Base-by-base conservation (phyloP, 345 rosid species). In the Camelina sativa region DNA sequence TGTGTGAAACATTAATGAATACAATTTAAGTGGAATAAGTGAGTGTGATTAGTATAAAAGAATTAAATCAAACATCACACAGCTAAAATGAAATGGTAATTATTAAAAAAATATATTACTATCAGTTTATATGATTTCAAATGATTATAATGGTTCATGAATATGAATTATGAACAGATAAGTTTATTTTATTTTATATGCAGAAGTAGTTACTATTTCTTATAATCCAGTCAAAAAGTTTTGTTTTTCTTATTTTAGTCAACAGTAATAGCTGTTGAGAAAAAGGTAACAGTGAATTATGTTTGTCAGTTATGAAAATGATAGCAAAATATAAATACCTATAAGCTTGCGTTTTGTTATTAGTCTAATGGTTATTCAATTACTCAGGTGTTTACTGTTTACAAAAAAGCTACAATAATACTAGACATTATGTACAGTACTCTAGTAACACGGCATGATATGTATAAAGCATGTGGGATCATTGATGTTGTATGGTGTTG, bases 361-460 rank as follows among this genome's bases (percentile, higher is more conserved):
- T 22, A 38, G 3, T 9, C 41, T 51, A 7, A 32, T 63, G 62
- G 37, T 43, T 15, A 55, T 53, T 40, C 5, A 54, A n/a, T 40
- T 40, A 41, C 25, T 56, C 51, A 67, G 41, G 25, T 54, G 50
- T 38, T 52, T 53, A 22, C 15, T 54, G 50, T 38, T 52, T 53
- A 22, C 15, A 30, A 53, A 51, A 51, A 72, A 40, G n/a, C n/a
- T 72, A 52, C 69, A 51, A 52, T 62, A 61, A 48, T 71, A 46
- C 35, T 44, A 34, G 75, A 35, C 17, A 40, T 51, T 11, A 8
- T 61, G 61, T 40, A 62, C 52, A 28, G 28, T n/a, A 23, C n/a
- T n/a, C n/a, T n/a, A n/a, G 19, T n/a, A 23, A 50, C 59, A 48
- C 51, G 59, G 58, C 50, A 59, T 70, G 74, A 34, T 34, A 9